Percentiles rank a stretch among this genome's conserved stretches.
Evolutionary conservation across 179 eudicot genomes (phyloP).

Genomic region (Nepenthes alata): DNA sequence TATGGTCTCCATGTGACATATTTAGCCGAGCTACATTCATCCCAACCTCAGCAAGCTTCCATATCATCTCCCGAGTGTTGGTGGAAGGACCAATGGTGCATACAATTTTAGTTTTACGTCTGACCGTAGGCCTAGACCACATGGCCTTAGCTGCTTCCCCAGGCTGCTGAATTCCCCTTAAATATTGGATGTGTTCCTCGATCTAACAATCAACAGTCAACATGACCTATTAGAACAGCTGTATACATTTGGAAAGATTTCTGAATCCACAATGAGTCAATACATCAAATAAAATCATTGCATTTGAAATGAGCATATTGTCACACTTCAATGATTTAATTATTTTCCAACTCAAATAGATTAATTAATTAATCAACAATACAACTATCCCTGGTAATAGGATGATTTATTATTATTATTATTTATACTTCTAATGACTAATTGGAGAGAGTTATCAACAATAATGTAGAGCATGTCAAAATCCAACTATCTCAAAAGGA

Average conservation of each 20-base stretch:
- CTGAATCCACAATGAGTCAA: too few species aligned
- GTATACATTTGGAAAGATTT: background rate
- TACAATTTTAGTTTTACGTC: slow-evolving; percentile 72
- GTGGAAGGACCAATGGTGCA: slow-evolving; percentile 94
- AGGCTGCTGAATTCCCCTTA: slow-evolving; percentile 27
- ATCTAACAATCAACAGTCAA: slow-evolving; percentile 18
- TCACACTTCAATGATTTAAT: background rate
- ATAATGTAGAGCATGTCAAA: too few species aligned
- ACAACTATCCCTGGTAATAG: too few species aligned
- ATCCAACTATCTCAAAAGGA: too few species aligned
- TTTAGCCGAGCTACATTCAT: slow-evolving; percentile 81
- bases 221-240: background rate
- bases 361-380: background rate
- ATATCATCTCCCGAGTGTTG: slow-evolving; percentile 70
- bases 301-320: background rate
- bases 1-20: slow-evolving; percentile 89
- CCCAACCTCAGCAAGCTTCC: slow-evolving; percentile 87
- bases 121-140: slow-evolving; percentile 62
- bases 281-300: background rate
- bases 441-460: too few species aligned
- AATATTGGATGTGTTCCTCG: slow-evolving; percentile 34
- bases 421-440: too few species aligned
- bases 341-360: background rate
- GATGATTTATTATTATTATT: too few species aligned
- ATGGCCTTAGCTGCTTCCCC: slow-evolving; percentile 35